Evolutionary conservation across 1,284 basidiomycete species (phyloP).

Genomic region (Austroboletus novae-zelandiae): DNA sequence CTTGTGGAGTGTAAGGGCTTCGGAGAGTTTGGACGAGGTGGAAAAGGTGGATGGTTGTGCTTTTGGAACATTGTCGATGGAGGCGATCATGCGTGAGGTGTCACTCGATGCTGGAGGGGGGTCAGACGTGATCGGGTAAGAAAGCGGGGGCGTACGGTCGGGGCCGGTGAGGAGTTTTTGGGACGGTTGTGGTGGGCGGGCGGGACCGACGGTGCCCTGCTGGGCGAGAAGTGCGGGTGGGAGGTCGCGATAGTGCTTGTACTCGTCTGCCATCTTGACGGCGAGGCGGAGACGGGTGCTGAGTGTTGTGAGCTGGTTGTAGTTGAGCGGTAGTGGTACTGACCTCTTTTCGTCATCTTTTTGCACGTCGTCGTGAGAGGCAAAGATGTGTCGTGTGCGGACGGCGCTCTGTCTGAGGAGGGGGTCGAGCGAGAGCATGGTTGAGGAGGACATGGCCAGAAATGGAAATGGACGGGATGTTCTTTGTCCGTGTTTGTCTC

Average conservation of each 20-base stretch:
- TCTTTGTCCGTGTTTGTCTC: slow-evolving; percentile 24
- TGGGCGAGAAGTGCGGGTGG: slow-evolving; percentile 81
- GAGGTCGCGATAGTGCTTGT: slow-evolving; percentile 81
- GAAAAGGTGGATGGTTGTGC: slow-evolving; percentile 65
- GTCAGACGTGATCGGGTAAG: background rate
- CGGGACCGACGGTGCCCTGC: slow-evolving; percentile 78
- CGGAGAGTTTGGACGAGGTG: slow-evolving; percentile 67
- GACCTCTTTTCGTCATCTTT: slow-evolving; percentile 70
- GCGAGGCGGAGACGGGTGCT: slow-evolving; percentile 67
- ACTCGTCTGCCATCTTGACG: slow-evolving; percentile 84
- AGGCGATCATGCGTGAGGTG: slow-evolving; percentile 61
- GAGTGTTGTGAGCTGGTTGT: background rate
- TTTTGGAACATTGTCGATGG: slow-evolving; percentile 66
- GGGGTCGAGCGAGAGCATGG: slow-evolving; percentile 59
- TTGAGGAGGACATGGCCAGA: background rate
- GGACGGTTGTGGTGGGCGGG: slow-evolving; percentile 52
- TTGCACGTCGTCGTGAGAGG: slow-evolving; percentile 51
- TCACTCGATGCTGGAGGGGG: slow-evolving; percentile 41
- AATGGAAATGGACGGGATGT: slow-evolving; percentile 7
- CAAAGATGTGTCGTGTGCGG: slow-evolving; percentile 68
- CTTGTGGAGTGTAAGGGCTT: slow-evolving; percentile 87
- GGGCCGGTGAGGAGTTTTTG: slow-evolving; percentile 74
- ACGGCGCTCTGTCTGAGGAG: slow-evolving; percentile 61
- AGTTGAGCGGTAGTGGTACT: slow-evolving; percentile 10
- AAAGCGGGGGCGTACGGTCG: slow-evolving; percentile 22